Evolutionary conservation across 139 green algal genomes (phyloP), one percentile per base, ranked within the genome.

Genomic region (Choricystis sp.): DNA sequence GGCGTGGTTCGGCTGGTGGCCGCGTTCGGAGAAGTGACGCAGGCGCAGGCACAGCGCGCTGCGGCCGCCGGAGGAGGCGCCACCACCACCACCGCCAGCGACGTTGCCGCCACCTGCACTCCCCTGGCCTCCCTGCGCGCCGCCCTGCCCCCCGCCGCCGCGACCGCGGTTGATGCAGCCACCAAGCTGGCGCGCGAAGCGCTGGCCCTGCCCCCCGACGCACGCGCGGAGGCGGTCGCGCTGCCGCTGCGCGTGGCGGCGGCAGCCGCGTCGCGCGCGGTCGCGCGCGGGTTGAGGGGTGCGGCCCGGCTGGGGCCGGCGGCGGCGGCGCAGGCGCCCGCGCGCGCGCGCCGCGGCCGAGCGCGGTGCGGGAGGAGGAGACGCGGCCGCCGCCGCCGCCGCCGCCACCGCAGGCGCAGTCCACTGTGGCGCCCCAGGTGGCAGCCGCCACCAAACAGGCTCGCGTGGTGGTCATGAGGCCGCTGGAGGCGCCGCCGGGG

Each of bases 1-100:
- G 77, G 77, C 26, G 70, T 82, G 57, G 63, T 19, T 0, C 61
- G 65, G 23, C 70, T 81, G 30, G 68, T 63, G 3, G 0, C 9
- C 23, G 68, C 62, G 56, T 61, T 77, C 31, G 29, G 29, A 2
- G 60, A 67, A 52, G 56, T 61, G 66, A 61, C 57, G 23, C 19
- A 65, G 9, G 58, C 61, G 52, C 0, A 59, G 29, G 29, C 29
- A 5, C 56, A 26, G 9, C 29, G 21, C 1, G 65, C 22, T n/a
- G 49, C 16, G 20, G 31, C 30, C 30, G 61, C 24, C 64, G 49
- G 4, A 22, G 25, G 40, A 4, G 30, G 27, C 16, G 56, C 63
- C 24, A 23, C 16, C 19, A 29, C 62, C 29, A 16, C 4, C 56
- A 56, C 14, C 16, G 22, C 49, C 23, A 66, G 5, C 21, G 9